Base-by-base conservation (phyloP, 2,329 filamentous ascomycete genomes). In the Lachnellula arida region DNA sequence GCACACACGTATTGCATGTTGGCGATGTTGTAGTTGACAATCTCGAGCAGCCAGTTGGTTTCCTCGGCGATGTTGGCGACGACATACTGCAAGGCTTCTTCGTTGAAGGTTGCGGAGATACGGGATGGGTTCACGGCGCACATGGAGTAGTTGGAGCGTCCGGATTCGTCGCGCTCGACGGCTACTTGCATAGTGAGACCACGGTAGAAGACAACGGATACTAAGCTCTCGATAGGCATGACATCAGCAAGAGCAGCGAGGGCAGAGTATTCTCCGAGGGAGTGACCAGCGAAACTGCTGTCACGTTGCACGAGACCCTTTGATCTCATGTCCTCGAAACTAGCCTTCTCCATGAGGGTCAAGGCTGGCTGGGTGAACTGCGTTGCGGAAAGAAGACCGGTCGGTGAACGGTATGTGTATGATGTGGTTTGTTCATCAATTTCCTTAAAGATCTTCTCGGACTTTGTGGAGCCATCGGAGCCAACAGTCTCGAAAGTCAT, bases 401-500 rank as follows among this genome's bases (percentile, higher is more conserved):
- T 95, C 1, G 94, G 94, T 12, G 94, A 99, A 57, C 89, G 85
- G 80, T 97, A 99, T 1, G 94, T 99, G 80, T 99, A 99, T 0
- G 89, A 97, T 5, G 89, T 89, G 2, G 93, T 97, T 70, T 81
- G 87, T 76, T 97, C 94, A 68, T 88, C 84, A 67, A 99, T 92
- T 68, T 96, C 92, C 79, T 99, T 97, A 83, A 99, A 99, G 71
- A 99, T 99, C 76, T 93, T 96, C 80, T 99, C 94, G 0, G 94
- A 97, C 76, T 97, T 97, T 78, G 96, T 91, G 37, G 84, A 84
- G 25, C 94, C 94, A 72, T 99, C 94, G 2, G 89, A 78, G 57
- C 88, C 88, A 52, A 99, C 91, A n/a, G 93, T 95, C 78, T 99
- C 94, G 74, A 97, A 99, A 48, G 93, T 97, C 94, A 99, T 99